Percentiles rank a stretch among this genome's conserved stretches.
Evolutionary conservation across 345 rosid genomes (phyloP).

Genomic region (Gossypium herbaceum): DNA sequence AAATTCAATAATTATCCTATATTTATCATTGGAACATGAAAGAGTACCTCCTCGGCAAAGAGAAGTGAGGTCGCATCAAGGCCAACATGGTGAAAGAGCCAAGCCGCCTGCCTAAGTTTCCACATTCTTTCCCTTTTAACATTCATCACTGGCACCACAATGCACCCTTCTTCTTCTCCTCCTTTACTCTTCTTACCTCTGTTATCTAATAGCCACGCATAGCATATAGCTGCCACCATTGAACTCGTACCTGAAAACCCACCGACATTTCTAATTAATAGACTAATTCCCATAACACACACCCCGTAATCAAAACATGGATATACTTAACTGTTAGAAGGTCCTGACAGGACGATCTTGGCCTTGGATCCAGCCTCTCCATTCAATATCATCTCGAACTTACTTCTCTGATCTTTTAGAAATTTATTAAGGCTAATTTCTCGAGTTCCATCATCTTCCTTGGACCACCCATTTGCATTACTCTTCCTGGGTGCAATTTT

Average conservation of each 20-base stretch:
- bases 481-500: slow-evolving; percentile 24
- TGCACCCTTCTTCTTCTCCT: slow-evolving; percentile 18
- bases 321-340: slow-evolving; percentile 55
- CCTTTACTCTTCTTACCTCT: slow-evolving; percentile 32
- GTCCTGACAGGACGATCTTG: slow-evolving; percentile 53
- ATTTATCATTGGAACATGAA: too few species aligned
- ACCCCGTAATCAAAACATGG: neutral
- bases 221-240: slow-evolving; percentile 60
- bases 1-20: too few species aligned
- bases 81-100: slow-evolving; percentile 60
- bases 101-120: slow-evolving; percentile 56
- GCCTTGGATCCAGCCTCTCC: slow-evolving; percentile 37
- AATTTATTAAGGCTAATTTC: slow-evolving; percentile 39
- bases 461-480: slow-evolving; percentile 17
- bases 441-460: slow-evolving; percentile 25
- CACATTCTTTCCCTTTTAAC: slow-evolving; percentile 51
- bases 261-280: neutral
- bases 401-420: slow-evolving; percentile 43
- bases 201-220: slow-evolving; percentile 55
- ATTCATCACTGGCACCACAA: slow-evolving; percentile 55
- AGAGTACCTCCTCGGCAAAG: slow-evolving; percentile 60
- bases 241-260: slow-evolving; percentile 50
- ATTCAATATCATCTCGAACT: slow-evolving; percentile 37
- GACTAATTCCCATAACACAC: too few species aligned
- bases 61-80: slow-evolving; percentile 50